Evolutionary conservation across 2,329 filamentous ascomycete species (phyloP), one percentile per base, ranked within the genome.

Genomic region (Cercospora beticola): DNA sequence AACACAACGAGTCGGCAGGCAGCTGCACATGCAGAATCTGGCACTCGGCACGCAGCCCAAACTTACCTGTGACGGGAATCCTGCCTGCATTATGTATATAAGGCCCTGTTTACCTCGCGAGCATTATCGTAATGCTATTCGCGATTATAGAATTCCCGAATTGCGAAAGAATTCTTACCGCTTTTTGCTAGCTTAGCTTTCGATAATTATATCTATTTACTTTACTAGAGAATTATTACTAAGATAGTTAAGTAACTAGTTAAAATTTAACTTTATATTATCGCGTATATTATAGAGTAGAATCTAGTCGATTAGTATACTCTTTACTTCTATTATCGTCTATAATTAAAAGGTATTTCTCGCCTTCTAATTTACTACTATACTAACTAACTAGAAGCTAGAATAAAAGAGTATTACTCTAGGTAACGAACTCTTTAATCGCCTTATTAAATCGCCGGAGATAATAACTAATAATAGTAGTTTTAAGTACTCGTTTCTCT

Each of bases 51-150:
- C 30, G 33, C 30, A 31, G 57, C 57, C 18, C 23, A 60, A 60
- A 36, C 30, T 60, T 60, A 36, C 57, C 61, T 63, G 40, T 63
- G 40, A 54, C n/a, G 23, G 5, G 59, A 62, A 62, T 62, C 60
- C 60, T 49, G 60, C 43, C 60, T 49, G 60, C 43, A 28, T 63
- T 46, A 46, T 23, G 46, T 52, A 23, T 1, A 52, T 52, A 26
- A n/a, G n/a, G 33, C 33, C 33, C 33, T 36, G 12, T 36, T 36
- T 36, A 36, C 33, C 33, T 36, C 33, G 33, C 12, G 12, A 7
- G 8, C 4, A 36, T 36, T 36, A 36, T 36, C 7, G 7, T 36
- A 36, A 36, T 36, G 12, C 33, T 36, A 36, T 36, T 36, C 33
- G 33, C 33, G 33, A 36, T 36, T 36, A 4, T 36, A 4, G 12